phyloP scores from a whole-genome alignment of 805 yeast genomes.

The Wickerhamomyces strasburgensis region DNA sequence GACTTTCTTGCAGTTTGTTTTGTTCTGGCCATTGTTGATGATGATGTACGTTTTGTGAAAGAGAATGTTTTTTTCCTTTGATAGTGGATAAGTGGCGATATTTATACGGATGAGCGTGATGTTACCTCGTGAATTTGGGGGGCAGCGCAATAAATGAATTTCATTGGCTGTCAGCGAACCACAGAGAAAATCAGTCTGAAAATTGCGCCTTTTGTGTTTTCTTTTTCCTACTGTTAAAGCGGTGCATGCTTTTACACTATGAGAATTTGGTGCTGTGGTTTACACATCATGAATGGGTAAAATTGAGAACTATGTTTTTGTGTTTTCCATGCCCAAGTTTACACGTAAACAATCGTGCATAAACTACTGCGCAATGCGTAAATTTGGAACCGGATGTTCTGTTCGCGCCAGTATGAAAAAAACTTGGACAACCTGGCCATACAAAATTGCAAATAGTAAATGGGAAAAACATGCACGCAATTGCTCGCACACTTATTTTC shows the following conservation, averaged over 20 bases:
- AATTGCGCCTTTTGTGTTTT: not conserved
- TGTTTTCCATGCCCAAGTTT: too few species aligned
- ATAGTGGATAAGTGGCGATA: not conserved
- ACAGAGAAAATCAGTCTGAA: not conserved
- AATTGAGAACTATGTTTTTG: too few species aligned
- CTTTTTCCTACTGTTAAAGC: not conserved
- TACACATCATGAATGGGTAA: too few species aligned
- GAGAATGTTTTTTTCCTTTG: not conserved
- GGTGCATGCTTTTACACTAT: not conserved
- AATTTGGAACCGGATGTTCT: not conserved
- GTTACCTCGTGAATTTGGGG: not conserved
- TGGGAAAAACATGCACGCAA: not conserved
- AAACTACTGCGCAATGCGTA: too few species aligned
- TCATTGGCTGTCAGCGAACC: not conserved
- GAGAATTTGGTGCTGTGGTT: too few species aligned
- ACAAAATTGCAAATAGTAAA: not conserved
- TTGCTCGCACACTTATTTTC: not conserved
- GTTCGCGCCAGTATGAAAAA: not conserved
- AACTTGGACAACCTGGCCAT: not conserved
- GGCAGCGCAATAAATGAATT: not conserved
- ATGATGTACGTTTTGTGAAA: not conserved
- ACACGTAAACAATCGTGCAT: too few species aligned
- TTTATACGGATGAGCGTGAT: too few species aligned
- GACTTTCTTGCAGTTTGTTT: constrained; percentile 92
- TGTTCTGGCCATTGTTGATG: constrained; percentile 72